Conservation (phyloP, 2,329 filamentous ascomycete species). For the Aspergillus candidus region DNA sequence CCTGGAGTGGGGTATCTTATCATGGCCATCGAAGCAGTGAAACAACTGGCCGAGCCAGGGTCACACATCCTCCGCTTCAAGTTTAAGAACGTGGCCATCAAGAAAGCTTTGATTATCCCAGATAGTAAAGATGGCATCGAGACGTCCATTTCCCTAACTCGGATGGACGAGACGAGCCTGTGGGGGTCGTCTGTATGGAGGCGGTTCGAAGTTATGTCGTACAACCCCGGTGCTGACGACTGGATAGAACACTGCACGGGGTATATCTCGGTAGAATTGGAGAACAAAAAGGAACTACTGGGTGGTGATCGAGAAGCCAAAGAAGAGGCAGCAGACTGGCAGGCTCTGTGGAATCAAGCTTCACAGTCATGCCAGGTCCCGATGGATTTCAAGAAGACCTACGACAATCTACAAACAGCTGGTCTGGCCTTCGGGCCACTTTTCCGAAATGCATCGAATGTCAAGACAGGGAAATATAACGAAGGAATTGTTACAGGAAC, state of each 20-base stretch:
- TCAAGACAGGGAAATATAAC: slow-evolving; percentile 14
- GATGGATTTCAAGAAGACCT: slow-evolving; percentile 19
- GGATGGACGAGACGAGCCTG: slow-evolving; percentile 16
- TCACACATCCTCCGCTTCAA: slow-evolving; percentile 11
- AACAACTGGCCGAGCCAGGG: slow-evolving; percentile 15
- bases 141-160: slow-evolving; percentile 20
- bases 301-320: too few species aligned
- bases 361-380: slow-evolving; percentile 15
- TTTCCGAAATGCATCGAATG: slow-evolving; percentile 25
- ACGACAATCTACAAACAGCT: slow-evolving; percentile 21
- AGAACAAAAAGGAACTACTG: slow-evolving; percentile 8
- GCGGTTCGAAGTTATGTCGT: slow-evolving; percentile 28
- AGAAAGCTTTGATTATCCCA: slow-evolving; percentile 24
- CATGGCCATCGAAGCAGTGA: slow-evolving; percentile 26
- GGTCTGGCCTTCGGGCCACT: slow-evolving; percentile 27
- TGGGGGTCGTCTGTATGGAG: slow-evolving; percentile 26
- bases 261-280: slow-evolving; percentile 22
- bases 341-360: slow-evolving; percentile 9
- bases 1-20: slow-evolving; percentile 25
- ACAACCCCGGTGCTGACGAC: slow-evolving; percentile 20
- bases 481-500: slow-evolving; percentile 17
- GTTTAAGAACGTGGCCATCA: slow-evolving; percentile 21
- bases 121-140: slow-evolving; percentile 29
- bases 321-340: background rate
- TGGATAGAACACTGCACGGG: slow-evolving; percentile 35